Conservation (phyloP, 225 moss, liverwort and hornwort species). For the Antitrichia curtipendula region DNA sequence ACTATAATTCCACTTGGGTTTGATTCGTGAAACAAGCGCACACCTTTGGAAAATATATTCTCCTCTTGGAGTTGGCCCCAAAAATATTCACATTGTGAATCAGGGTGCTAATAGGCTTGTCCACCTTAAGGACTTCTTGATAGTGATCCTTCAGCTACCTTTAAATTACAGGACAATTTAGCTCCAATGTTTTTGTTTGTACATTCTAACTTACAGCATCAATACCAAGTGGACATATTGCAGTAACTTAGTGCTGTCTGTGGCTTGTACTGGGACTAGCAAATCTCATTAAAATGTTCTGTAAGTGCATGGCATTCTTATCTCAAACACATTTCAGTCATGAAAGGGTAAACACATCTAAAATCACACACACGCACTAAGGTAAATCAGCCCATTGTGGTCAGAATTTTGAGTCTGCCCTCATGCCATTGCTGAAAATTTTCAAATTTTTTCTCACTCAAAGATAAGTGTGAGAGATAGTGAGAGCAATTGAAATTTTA, state of each 20-base stretch:
- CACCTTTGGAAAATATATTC: neutral
- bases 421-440: too few species aligned
- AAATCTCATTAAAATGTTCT: neutral
- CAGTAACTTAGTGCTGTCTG: neutral
- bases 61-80: neutral
- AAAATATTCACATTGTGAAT: neutral
- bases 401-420: too few species aligned
- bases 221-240: neutral
- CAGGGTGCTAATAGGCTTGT: too few species aligned
- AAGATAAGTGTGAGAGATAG: too few species aligned
- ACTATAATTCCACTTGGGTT: neutral
- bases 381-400: too few species aligned
- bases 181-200: neutral
- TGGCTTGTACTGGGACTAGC: neutral
- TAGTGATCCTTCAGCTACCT: neutral
- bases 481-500: too few species aligned
- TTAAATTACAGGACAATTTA: neutral
- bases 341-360: neutral
- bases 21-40: neutral
- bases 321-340: neutral
- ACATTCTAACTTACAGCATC: neutral
- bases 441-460: too few species aligned
- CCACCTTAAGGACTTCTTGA: too few species aligned
- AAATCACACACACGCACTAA: neutral
- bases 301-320: neutral